These are phyloP conservation scores for Besnoitia besnoiti DNA, from an alignment of 169 alveolate species.

Conservation along the genomic window DNA sequence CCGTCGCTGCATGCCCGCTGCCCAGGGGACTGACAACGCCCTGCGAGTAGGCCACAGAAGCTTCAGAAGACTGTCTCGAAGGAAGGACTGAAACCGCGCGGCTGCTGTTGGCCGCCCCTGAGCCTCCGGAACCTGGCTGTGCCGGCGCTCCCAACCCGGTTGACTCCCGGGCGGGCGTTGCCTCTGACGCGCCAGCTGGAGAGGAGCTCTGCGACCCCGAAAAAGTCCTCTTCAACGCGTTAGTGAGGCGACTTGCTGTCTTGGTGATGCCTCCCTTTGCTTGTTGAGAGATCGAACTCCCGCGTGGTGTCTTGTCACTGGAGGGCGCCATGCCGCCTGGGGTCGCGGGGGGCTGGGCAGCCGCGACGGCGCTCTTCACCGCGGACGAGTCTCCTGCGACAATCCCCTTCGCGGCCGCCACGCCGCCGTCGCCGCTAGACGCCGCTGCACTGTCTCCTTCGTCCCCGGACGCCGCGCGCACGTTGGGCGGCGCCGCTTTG, in stretches of 20 bases:
- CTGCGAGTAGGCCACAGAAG: background rate
- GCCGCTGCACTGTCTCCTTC: constrained; percentile 14
- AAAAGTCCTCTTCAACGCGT: constrained; percentile 1
- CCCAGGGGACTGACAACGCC: background rate
- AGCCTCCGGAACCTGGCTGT: background rate
- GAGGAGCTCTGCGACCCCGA: background rate
- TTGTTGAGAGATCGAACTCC: background rate
- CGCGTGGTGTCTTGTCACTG: background rate
- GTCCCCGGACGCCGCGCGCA: background rate
- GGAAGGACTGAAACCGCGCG: background rate
- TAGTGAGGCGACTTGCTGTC: constrained; percentile 21
- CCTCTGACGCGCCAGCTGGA: background rate
- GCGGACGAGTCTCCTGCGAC: constrained; percentile 64
- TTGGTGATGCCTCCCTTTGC: background rate
- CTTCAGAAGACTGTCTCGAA: constrained; percentile 13
- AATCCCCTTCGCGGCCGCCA: constrained; percentile 35
- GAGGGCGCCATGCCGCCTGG: background rate
- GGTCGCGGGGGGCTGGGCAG: background rate
- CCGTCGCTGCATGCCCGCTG: background rate
- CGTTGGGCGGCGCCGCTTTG: background rate
- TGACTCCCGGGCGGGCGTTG: background rate
- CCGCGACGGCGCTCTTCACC: constrained; percentile 33
- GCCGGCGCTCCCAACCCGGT: background rate
- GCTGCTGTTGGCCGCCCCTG: background rate
- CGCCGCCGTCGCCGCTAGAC: constrained; percentile 1